Base-by-base conservation (phyloP, 2,329 filamentous ascomycete species). In the Teratosphaeria pseudoeucalypti region DNA sequence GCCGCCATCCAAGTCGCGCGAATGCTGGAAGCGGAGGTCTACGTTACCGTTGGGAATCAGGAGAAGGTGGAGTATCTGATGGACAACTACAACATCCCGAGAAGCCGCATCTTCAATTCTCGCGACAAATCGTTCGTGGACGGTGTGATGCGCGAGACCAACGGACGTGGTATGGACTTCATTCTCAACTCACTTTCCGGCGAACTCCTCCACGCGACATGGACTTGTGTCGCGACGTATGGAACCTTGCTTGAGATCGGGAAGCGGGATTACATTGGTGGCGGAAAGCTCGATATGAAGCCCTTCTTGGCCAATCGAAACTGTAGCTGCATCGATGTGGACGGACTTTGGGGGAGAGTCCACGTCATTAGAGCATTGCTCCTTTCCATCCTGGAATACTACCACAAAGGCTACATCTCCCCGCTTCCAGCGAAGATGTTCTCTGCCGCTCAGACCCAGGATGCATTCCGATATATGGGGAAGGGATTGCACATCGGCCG, bases 201-300 rank as follows among this genome's bases (percentile, higher is more conserved):
- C 0, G 62, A 68, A 29, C 54, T 67, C 4, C 63, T 73, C 2
- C 59, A 67, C 34, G 60, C 63, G 9, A 61, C 65, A 2, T 72
- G 68, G 67, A 56, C 60, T 3, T 65, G 62, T 47, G 59, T 72
- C 3, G 70, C 71, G 1, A 58, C 65, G 0, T 69, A 68, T 43
- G 72, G 72, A 6, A 63, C 57, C 5, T 59, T 74, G 66, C 37
- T 66, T n/a, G 68, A 71, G 53, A 64, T 68, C n/a, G 66, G 66
- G 32, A 66, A 65, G 57, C 54, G 59, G 53, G 66, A 67, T 39
- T 26, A 65, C 23, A 19, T 61, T 4, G 59, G 53, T 16, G 34
- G 54, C 32, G 60, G 37, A 11, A 59, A 58, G 19, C 58, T 68
- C 23, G 58, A 55, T 11, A 62, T 68, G 60, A 32, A 61, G 1